Base-by-base conservation (phyloP, 164 flowering plant species). In the Annona cherimola region DNA sequence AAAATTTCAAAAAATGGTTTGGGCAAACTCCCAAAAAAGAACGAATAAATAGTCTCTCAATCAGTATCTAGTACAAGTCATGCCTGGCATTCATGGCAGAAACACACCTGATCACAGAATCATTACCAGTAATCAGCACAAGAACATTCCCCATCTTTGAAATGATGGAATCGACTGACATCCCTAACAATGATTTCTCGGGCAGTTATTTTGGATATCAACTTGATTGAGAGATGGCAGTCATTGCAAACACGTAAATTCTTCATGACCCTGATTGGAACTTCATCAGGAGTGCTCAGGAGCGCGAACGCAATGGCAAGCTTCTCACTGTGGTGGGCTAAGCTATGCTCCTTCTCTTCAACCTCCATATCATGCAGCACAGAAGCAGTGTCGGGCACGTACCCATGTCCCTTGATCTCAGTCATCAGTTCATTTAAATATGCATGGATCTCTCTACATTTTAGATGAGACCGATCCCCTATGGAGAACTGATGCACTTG, bases 91-190 rank as follows among this genome's bases (percentile, higher is more conserved):
- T 20, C 35, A 41, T 20, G 1, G 26, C 65, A 20, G 35, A 7
- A 6, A 62, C 65, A 20, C 40, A 5, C 9, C 65, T 62, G 42
- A 35, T 12, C 35, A 41, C 26, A 62, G 35, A 20, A 40, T 40
- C 45, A 45, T 71, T 68, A 45, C 74, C 74, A 71, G 42, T 71
- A 63, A 45, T 91, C 97, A 46, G 84, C 81, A 76, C 97, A 88
- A 69, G 97, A 85, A 76, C 97, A 91, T 68, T 67, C 73, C 19
- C 96, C 94, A 45, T 83, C 74, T 50, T 77, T 83, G 81, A 91
- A 91, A 86, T 89, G 96, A 72, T 91, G 93, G 78, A 91, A 89
- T 69, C 91, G 81, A 78, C 90, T 84, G 4, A 83, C 74, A 80
- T 91, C 97, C 67, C 92, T 76, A 26, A 89, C 86, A 66, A 88